Base-by-base conservation (phyloP, 495 filamentous ascomycete species). In the Penicillium samsonianum region DNA sequence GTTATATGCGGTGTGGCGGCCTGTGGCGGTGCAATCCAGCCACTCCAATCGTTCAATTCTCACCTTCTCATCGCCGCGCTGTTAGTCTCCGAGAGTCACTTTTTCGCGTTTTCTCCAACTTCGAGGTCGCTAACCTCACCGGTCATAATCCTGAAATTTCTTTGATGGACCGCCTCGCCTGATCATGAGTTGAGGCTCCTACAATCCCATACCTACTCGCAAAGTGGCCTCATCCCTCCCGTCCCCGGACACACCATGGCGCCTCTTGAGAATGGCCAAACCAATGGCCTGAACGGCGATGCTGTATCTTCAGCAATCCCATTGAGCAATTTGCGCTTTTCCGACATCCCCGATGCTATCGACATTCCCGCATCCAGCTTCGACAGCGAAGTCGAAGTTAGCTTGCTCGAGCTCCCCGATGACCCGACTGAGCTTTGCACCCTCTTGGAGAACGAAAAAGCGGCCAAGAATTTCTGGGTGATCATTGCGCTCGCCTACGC, bases 351-450 rank as follows among this genome's bases (percentile, higher is more conserved):
- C 30, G 80, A 84, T 23, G 87, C 87, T 50, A 92, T 97, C 72
- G 92, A 96, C 67, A 92, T 97, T 67, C 91, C 92, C 50, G 88
- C 96, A 47, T 87, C 87, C 44, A 86, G 78, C 35, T 88, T 87
- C 58, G 86, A 87, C 66, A 90, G 88, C 58, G 90, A 91, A 61
- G 93, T 98, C 73, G 93, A 98, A 74, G 90, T 98, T 60, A 89
- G 92, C 69, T 84, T 97, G 26, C 86, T 92, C 67, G 88, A 88
- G 42, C 87, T 97, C 37, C 85, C 91, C 38, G 95, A 98, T 65
- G 94, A 98, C 64, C 93, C 93, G 2, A 96, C 91, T 35, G 94
- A 98, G 73, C 81, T 98, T 10, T 98, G 94, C 74, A 91, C 89
- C 2, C 79, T 98, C 38, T 82, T 98, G 51, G 94, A 98, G 70